phyloP scores from a whole-genome alignment of 2,329 filamentous ascomycete species.

The Pseudogymnoascus sp. region DNA sequence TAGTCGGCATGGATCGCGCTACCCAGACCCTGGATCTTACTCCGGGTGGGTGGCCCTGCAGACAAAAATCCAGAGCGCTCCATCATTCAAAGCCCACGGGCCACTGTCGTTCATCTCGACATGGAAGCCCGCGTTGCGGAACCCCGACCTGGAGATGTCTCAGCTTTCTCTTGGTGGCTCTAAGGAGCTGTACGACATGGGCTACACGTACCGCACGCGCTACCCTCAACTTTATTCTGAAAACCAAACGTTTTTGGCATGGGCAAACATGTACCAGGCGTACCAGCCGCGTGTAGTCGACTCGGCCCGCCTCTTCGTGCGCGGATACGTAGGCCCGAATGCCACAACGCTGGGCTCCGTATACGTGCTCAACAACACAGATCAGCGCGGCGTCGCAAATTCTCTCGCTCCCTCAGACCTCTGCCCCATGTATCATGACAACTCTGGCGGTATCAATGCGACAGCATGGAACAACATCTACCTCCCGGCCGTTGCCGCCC shows the following conservation, averaged over 20 bases:
- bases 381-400: slow-evolving; percentile 45
- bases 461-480: slow-evolving; percentile 44
- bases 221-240: slow-evolving; percentile 43
- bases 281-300: slow-evolving; percentile 48
- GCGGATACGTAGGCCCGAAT: slow-evolving; percentile 52
- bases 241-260: slow-evolving; percentile 45
- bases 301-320: slow-evolving; percentile 53
- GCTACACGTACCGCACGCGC: slow-evolving; percentile 26
- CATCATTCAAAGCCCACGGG: slow-evolving; percentile 46
- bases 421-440: slow-evolving; percentile 52
- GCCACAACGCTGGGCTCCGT: slow-evolving; percentile 47
- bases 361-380: slow-evolving; percentile 48
- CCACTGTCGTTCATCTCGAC: slow-evolving; percentile 48
- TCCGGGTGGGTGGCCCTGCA: slow-evolving; percentile 42
- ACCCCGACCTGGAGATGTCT: slow-evolving; percentile 49
- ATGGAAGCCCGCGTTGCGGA: slow-evolving; percentile 52
- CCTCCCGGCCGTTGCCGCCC: slow-evolving; percentile 45
- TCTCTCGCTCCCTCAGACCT: slow-evolving; percentile 56
- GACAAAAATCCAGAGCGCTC: slow-evolving; percentile 31
- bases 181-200: slow-evolving; percentile 53
- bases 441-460: slow-evolving; percentile 41
- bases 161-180: slow-evolving; percentile 55
- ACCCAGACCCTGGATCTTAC: slow-evolving; percentile 55
- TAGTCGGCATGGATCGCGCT: slow-evolving; percentile 55
- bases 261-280: slow-evolving; percentile 53